Conservation (phyloP, 1,139 yeast species). For the Lodderomyces parapsilosis region DNA sequence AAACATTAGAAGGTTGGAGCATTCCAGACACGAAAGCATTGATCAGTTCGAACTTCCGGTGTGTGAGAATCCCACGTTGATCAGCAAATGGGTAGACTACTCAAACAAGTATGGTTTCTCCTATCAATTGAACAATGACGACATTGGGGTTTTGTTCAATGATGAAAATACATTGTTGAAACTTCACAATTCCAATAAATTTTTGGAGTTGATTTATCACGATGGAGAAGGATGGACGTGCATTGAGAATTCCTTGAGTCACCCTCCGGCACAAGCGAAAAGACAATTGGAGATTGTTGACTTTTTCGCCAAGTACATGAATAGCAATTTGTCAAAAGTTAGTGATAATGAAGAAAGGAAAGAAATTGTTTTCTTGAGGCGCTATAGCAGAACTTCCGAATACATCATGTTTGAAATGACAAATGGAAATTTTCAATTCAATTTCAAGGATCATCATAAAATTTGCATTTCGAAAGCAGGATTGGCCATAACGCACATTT, state of each 20-base stretch:
- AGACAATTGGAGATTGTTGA: conserved; percentile 81
- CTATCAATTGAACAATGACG: conserved; percentile 85
- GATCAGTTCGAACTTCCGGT: conserved; percentile 40
- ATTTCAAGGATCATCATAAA: conserved; percentile 93
- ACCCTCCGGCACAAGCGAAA: conserved; percentile 59
- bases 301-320: conserved; percentile 82
- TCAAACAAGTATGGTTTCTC: conserved; percentile 95
- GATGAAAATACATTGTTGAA: conserved; percentile 79
- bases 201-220: conserved; percentile 61
- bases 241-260: conserved; percentile 55
- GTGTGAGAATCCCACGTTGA: conserved; percentile 66
- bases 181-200: conserved; percentile 59
- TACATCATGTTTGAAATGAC: conserved; percentile 92
- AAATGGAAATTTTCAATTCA: conserved; percentile 90
- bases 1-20: conserved; percentile 42
- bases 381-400: conserved; percentile 75
- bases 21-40: conserved; percentile 31
- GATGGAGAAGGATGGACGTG: conserved; percentile 72
- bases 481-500: conserved; percentile 73
- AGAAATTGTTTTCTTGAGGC: conserved; percentile 71
- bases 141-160: conserved; percentile 88
- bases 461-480: conserved; percentile 78
- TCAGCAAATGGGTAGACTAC: conserved; percentile 97
- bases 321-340: conserved; percentile 73
- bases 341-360: conserved; percentile 58